Evolutionary conservation across 2,329 filamentous ascomycete species (phyloP).

Genomic region (Paramyrothecium roridum): DNA sequence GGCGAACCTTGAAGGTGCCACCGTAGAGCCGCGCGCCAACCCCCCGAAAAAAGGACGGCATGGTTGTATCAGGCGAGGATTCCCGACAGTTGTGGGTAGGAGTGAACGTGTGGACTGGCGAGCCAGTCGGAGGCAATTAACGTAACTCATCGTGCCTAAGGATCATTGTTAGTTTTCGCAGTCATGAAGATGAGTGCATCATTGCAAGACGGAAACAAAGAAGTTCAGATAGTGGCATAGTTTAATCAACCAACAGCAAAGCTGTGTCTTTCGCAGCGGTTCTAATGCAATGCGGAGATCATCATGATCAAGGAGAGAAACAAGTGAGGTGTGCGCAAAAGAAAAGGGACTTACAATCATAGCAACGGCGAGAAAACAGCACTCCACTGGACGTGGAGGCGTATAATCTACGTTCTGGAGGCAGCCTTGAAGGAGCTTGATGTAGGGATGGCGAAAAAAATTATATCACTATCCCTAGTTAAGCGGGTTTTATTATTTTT

Average conservation of each 20-base stretch:
- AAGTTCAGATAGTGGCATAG: conserved; percentile 36
- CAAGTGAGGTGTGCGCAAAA: not conserved
- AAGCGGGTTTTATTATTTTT: too few species aligned
- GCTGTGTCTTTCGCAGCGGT: conserved; percentile 49
- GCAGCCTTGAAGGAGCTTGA: not conserved
- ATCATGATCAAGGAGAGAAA: conserved; percentile 28
- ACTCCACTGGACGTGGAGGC: not conserved
- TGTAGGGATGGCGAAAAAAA: not conserved
- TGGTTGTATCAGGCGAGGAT: not conserved
- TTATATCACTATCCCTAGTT: too few species aligned
- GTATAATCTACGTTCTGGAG: not conserved
- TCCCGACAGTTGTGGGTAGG: conserved; percentile 1
- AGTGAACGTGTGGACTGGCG: conserved; percentile 17
- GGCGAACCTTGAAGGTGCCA: not conserved
- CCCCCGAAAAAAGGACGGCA: not conserved
- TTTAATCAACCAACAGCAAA: conserved; percentile 40
- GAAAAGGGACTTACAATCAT: conserved; percentile 33
- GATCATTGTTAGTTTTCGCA: not conserved
- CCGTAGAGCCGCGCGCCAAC: not conserved
- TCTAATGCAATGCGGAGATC: conserved; percentile 44
- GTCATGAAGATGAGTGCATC: not conserved
- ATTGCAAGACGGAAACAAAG: conserved; percentile 4
- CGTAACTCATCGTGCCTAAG: conserved; percentile 30
- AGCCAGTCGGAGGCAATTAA: conserved; percentile 32
- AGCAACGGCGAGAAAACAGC: conserved; percentile 12